Evolutionary conservation across 1,284 basidiomycete genomes (phyloP).

Genomic region (Wolfiporia cocos): DNA sequence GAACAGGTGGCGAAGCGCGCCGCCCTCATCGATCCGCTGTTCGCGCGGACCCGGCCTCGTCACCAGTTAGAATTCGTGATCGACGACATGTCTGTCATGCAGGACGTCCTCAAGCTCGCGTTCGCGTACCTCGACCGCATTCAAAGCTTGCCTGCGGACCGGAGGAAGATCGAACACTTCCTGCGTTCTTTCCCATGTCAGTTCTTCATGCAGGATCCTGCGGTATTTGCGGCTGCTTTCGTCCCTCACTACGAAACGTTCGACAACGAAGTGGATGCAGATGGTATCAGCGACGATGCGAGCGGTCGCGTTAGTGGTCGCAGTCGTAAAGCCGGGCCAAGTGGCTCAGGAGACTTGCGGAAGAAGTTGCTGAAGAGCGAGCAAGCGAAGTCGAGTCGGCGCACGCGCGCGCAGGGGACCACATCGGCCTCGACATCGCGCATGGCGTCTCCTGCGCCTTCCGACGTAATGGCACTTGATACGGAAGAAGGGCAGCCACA

Average conservation of each 20-base stretch:
- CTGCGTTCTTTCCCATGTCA: conserved; percentile 74
- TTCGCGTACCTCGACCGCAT: conserved; percentile 91
- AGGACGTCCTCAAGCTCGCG: conserved; percentile 85
- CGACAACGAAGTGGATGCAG: conserved; percentile 47
- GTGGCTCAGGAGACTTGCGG: conserved; percentile 54
- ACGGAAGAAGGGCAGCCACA: too few relatives aligned
- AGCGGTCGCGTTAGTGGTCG: conserved; percentile 32
- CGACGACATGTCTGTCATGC: conserved; percentile 73
- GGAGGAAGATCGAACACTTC: conserved; percentile 82
- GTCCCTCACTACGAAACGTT: conserved; percentile 34
- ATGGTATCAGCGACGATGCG: conserved; percentile 40
- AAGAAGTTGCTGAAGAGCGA: conserved; percentile 75
- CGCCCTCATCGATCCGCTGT: conserved; percentile 70
- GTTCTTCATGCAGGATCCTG: conserved; percentile 67
- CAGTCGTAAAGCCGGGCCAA: conserved; percentile 31
- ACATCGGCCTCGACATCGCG: conserved; percentile 36
- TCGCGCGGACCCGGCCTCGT: conserved; percentile 61
- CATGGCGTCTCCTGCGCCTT: conserved; percentile 49
- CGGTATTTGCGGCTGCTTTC: conserved; percentile 68
- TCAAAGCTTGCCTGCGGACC: conserved; percentile 73
- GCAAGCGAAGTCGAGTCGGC: conserved; percentile 64
- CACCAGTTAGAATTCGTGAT: conserved; percentile 83
- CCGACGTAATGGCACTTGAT: conserved; percentile 37
- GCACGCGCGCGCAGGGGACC: conserved; percentile 46
- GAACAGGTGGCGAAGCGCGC: conserved; percentile 83